Evolutionary conservation across 345 rosid species (phyloP).

Genomic region (Pugionium cornutum): DNA sequence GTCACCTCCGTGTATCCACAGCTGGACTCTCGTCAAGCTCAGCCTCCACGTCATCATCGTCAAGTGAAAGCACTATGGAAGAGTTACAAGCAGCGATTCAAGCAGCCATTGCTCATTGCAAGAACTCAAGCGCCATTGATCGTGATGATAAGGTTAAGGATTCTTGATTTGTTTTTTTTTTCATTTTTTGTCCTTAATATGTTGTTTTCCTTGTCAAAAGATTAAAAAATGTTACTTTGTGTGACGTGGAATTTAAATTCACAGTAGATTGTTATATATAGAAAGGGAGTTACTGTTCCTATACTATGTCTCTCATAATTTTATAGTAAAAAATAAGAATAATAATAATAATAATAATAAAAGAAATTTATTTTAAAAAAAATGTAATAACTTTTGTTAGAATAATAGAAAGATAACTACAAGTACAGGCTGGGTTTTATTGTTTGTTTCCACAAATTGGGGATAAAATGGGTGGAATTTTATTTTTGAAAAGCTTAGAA

Average conservation of each 20-base stretch:
- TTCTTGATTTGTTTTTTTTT: slow-evolving; percentile 40
- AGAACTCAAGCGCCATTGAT: slow-evolving; percentile 68
- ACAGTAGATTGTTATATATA: slow-evolving; percentile 23
- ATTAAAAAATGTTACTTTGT: slow-evolving; percentile 9
- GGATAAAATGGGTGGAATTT: too few relatives aligned
- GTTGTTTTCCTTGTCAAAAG: slow-evolving; percentile 28
- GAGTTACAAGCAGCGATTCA: slow-evolving; percentile 92
- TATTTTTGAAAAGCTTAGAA: too few relatives aligned
- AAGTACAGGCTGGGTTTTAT: slow-evolving; percentile 37
- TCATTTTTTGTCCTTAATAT: slow-evolving; percentile 29
- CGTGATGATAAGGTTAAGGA: slow-evolving; percentile 38
- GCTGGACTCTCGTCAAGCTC: slow-evolving; percentile 45
- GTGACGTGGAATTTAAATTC: slow-evolving; percentile 22
- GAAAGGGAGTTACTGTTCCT: slow-evolving; percentile 16
- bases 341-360: too few relatives aligned
- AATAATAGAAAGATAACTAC: slow-evolving; percentile 30
- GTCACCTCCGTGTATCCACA: slow-evolving; percentile 44
- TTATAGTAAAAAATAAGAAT: neutral
- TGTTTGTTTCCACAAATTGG: slow-evolving; percentile 39
- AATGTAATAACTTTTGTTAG: slow-evolving; percentile 2
- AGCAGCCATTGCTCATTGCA: slow-evolving; percentile 97
- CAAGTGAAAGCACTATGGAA: too few relatives aligned
- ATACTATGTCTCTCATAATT: slow-evolving; percentile 24
- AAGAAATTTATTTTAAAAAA: slow-evolving; percentile 15
- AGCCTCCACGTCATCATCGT: slow-evolving; percentile 43